Base-by-base conservation (phyloP, 2,329 filamentous ascomycete species). In the Phialocephala subalpina region DNA sequence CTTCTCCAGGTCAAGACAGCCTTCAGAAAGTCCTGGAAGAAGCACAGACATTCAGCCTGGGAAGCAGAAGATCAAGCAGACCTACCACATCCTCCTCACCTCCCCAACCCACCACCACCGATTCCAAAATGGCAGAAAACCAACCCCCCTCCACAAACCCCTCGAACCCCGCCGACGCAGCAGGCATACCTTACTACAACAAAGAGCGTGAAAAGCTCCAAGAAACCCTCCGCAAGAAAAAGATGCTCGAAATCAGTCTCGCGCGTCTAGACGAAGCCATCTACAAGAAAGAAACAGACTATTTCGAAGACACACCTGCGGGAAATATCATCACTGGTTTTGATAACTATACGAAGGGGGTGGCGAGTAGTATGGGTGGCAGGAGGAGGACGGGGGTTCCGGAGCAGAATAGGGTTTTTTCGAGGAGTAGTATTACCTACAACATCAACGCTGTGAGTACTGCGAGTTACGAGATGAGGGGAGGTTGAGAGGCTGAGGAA, bases 291-390 rank as follows among this genome's bases (percentile, higher is more conserved):
- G 96, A 99, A 79, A 88, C 90, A 65, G 86, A 90, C 20, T 99
- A 99, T 78, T 88, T 99, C 60, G 95, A 98, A 78, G 93, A 93
- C 74, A 97, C 94, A 4, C 90, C 90, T 16, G 88, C 85, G 73
- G 96, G 96, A 53, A 99, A 99, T 81, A 98, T 99, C 77, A 95
- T 99, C 78, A 94, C 92, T 58, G 96, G 96, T 25, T 99, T 99
- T 79, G 96, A 99, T 79, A 97, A 94, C 77, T 99, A 98, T 81
- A 97, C 97, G 83, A 99, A 99, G 80, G 94, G 93, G 62, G 86
- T 86, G 1, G 85, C 85, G 3, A 87, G 71, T 83, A 84, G 3
- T 85, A 85, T 4, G 84, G 89, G 12, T 84, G 87, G 60, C 71
- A 78, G 91, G 75, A 86, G 89, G 74, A 87, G 91, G 77, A 84